Evolutionary conservation across 805 yeast species (phyloP), one percentile per base, ranked within the genome.

Genomic region (Yarrowia bubula): DNA sequence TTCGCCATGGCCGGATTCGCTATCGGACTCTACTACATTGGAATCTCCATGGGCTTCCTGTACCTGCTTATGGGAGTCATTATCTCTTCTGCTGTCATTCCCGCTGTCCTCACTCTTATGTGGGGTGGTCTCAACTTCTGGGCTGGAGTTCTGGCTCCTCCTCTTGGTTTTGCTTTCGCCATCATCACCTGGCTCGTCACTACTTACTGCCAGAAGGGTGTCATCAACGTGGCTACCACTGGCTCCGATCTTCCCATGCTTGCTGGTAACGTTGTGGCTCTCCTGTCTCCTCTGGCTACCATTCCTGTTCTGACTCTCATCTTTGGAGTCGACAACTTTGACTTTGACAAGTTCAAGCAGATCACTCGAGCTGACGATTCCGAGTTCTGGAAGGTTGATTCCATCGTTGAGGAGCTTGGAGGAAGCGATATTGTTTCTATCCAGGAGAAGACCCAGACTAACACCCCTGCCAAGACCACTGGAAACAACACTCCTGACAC

Each of bases 51-150:
- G 90, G 96, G 97, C 33, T 92, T 87, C 77, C 79, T 92, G 44
- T 90, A 90, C 75, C 90, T 89, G 73, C 77, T 92, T 68, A 90
- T 90, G 96, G 97, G 97, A 65, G 84, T 91, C 66, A 88, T 92
- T 51, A 89, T 92, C 67, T 88, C 95, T 5, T 85, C 93, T 67
- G 96, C 93, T 28, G 97, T 92, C 6, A 76, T 89, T 51, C 96
- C 97, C 1, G 83, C 88, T 13, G 83, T 88, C 4, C 75, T 88
- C 69, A 86, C 95, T 0, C 76, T 92, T 66, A 81, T 90, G 69
- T 89, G 92, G 79, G 66, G 67, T 4, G 75, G 83, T 51, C 90
- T 87, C 76, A 91, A 88, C 73, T 74, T 75, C 57, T 75, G 80
- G 38, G 95, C 96, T 3, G 96, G 90, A 6, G 80, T 84, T 22